These are phyloP conservation scores for Phytophthora cryptogea DNA, from an alignment of 352 stramenopile genomes.

Conservation along the genomic window DNA sequence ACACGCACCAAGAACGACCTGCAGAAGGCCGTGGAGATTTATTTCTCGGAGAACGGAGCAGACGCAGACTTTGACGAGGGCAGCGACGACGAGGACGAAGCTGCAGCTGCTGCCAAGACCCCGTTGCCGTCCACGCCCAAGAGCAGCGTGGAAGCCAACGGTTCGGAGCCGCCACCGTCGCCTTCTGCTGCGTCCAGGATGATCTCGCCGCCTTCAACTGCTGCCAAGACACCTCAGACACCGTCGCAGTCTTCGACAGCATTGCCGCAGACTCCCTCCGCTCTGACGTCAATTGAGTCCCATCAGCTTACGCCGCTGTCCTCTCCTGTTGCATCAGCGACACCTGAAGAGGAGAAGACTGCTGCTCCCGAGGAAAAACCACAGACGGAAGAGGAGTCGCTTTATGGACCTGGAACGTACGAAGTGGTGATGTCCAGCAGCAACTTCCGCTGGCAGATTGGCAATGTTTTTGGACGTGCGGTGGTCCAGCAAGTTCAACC, in stretches of 20 bases:
- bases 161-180: conserved; percentile 11
- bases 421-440: conserved; percentile 80
- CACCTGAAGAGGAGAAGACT: conserved; percentile 14
- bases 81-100: conserved; percentile 48
- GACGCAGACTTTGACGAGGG: conserved; percentile 47
- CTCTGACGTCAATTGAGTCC: conserved; percentile 52
- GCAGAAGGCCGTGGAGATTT: conserved; percentile 80
- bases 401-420: conserved; percentile 73
- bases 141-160: conserved; percentile 10
- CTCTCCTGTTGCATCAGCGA: conserved; percentile 22
- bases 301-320: conserved; percentile 63
- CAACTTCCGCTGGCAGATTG: conserved; percentile 84
- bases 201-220: conserved; percentile 28
- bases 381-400: conserved; percentile 37
- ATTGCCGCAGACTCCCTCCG: conserved; percentile 43
- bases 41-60: conserved; percentile 68
- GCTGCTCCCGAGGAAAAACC: conserved; percentile 8
- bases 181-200: conserved; percentile 18
- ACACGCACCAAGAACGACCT: conserved; percentile 71
- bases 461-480: conserved; percentile 80
- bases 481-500: conserved; percentile 83
- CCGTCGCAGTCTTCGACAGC: conserved; percentile 39
- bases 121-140: conserved; percentile 11
- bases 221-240: conserved; percentile 22
- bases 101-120: conserved; percentile 28